Evolutionary conservation across 2,329 filamentous ascomycete genomes (phyloP), one percentile per base, ranked within the genome.

Genomic region (Colletotrichum aenigma): DNA sequence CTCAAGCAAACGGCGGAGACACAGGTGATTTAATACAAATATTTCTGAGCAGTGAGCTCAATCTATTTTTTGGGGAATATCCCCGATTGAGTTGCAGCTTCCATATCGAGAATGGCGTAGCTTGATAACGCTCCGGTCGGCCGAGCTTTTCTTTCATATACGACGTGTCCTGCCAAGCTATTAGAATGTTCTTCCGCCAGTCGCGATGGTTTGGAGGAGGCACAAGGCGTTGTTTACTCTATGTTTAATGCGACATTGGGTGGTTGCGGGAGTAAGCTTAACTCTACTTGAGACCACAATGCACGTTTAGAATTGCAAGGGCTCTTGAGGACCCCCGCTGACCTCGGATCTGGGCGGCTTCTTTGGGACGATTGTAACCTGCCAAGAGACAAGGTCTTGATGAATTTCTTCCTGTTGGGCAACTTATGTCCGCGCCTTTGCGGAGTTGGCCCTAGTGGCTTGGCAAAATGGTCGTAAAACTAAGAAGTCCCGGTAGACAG

Each of bases 171-270:
- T 72, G 73, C 69, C 73, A 68, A 75, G 69, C 34, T 36, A 64
- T 15, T 21, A 16, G 48, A 16, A 48, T n/a, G 18, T 67, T 75
- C 61, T 75, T 75, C 73, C 73, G 73, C 73, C 69, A 75, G 73
- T 75, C 69, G 56, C 62, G 62, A 36, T 15, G 32, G 13, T 34
- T 48, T 16, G 9, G 60, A 43, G 7, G 12, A 16, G 24, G 13
- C 36, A 16, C 28, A 56, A 48, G 28, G 28, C 28, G 48, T 21
- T n/a, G 64, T 26, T 55, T 36, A 64, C 68, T 48, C 18, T 71
- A 55, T 38, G 34, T 32, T 32, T 18, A 15, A 72, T 67, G 56
- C 43, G 32, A 75, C 69, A 15, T 62, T 64, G 56, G 21, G 18
- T 43, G 24, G 69, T 62, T 32, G 3, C 24, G 38, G 55, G 43